phyloP scores from a whole-genome alignment of 345 rosid species.

The Acer campestre region DNA sequence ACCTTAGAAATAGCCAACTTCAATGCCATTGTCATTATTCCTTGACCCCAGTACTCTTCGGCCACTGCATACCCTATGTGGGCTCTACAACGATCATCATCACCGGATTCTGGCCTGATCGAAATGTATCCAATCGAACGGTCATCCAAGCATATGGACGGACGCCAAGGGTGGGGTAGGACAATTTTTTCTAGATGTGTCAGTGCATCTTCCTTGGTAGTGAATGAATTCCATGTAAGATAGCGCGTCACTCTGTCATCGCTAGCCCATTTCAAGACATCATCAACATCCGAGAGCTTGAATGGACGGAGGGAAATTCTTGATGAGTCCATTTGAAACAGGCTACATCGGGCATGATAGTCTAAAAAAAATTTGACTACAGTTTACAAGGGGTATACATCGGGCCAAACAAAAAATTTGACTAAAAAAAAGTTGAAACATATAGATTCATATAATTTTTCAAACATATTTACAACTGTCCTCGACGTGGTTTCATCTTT shows the following conservation, averaged over 20 bases:
- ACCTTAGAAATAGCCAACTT: conserved; percentile 37
- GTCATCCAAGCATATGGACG: conserved; percentile 48
- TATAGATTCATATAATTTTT: no score
- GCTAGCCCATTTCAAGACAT: conserved; percentile 49
- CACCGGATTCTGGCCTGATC: conserved; percentile 33
- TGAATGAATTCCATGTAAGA: conserved; percentile 45
- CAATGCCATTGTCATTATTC: conserved; percentile 39
- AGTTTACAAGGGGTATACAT: no score
- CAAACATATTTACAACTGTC: no score
- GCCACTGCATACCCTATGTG: conserved; percentile 40
- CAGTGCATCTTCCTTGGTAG: conserved; percentile 44
- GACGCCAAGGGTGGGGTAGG: conserved; percentile 50
- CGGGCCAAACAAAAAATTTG: no score
- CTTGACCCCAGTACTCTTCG: conserved; percentile 48
- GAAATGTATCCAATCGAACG: conserved; percentile 48
- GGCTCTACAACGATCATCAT: conserved; percentile 45
- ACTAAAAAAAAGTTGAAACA: no score
- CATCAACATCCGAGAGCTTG: conserved; percentile 48
- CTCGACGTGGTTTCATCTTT: no score
- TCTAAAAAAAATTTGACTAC: no score
- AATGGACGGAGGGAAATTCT: conserved; percentile 51
- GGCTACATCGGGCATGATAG: no score
- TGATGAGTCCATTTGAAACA: conserved; percentile 31
- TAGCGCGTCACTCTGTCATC: conserved; percentile 46
- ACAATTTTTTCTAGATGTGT: conserved; percentile 29